Evolutionary conservation across 352 stramenopile species (phyloP), one percentile per base, ranked within the genome.

Genomic region (Pythium myriotylum): DNA sequence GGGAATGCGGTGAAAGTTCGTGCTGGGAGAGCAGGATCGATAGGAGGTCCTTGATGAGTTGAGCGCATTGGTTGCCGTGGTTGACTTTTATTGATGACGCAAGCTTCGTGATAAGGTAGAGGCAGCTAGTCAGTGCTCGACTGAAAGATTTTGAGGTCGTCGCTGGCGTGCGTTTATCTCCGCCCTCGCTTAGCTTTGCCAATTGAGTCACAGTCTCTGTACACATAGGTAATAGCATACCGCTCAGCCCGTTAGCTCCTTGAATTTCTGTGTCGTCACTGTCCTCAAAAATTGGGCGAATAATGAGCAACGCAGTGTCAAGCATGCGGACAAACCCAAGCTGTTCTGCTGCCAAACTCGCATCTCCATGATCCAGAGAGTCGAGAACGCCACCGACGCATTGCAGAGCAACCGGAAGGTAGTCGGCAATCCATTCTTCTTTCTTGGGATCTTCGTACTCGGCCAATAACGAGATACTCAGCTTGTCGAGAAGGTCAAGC

Each of bases 341-440:
- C 49, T 70, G 54, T 27, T 60, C 66, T 3, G 73, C 57, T 17
- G 20, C 26, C 13, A 54, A 62, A n/a, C 54, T 33, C 13, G 46
- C 47, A 37, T 48, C 22, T 4, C 35, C 37, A 27, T 55, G 72
- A 1, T 62, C 56, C 2, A 89, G 46, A 17, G 90, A 63, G n/a
- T 88, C 69, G 17, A 90, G 60, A 26, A 87, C 61, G 1, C 81
- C 86, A 10, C 84, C 79, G 40, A 81, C 82, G 50, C 79, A 92
- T 59, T 92, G 77, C 27, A 88, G 79, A 24, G 74, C 79, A 59
- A 91, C 79, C 0, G 74, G 72, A 13, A 92, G 54, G 42, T 88
- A 87, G 46, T 79, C 81, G 4, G 68, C 65, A 4, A 89, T 60
- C 76, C 79, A 92, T 26, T 80, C 66, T 46, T 87, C 71, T 47